Conservation (phyloP, 345 rosid species). For the Gossypium longicalyx region DNA sequence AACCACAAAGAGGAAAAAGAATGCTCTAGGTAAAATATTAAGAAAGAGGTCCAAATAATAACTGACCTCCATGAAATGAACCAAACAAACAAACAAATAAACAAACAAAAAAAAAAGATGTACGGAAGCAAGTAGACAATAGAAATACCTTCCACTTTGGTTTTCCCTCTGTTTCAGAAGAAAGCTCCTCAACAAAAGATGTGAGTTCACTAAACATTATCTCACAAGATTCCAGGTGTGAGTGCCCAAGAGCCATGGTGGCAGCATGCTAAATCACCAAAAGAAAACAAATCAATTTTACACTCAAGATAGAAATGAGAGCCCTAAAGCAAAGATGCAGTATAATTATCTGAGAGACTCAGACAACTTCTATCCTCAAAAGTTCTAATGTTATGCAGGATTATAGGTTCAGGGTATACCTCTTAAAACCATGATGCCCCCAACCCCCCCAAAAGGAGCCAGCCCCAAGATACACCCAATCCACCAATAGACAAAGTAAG, state of each 20-base stretch:
- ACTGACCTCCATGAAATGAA: not conserved
- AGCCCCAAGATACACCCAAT: constrained; percentile 2
- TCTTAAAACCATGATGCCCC: not conserved
- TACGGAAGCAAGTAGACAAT: too few relatives aligned
- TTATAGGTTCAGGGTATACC: not conserved
- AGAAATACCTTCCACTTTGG: constrained; percentile 89
- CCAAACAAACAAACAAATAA: not conserved
- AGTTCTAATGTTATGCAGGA: not conserved
- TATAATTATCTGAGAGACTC: not conserved
- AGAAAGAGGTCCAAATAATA: not conserved
- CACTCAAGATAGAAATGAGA: not conserved
- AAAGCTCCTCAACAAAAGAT: constrained; percentile 86
- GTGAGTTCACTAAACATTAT: constrained; percentile 86
- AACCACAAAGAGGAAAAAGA: not conserved
- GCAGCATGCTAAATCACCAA: constrained; percentile 69
- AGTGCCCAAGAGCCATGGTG: constrained; percentile 95
- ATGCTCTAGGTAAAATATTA: not conserved
- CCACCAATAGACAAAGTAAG: not conserved
- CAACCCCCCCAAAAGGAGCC: not conserved
- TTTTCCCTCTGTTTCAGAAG: constrained; percentile 86
- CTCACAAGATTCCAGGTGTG: constrained; percentile 96
- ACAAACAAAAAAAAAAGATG: not conserved
- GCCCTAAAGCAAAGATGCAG: not conserved
- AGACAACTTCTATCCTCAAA: not conserved
- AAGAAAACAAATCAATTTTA: constrained; percentile 9